phyloP scores from a whole-genome alignment of 129 eudicot species.

The Sambucus nigra region DNA sequence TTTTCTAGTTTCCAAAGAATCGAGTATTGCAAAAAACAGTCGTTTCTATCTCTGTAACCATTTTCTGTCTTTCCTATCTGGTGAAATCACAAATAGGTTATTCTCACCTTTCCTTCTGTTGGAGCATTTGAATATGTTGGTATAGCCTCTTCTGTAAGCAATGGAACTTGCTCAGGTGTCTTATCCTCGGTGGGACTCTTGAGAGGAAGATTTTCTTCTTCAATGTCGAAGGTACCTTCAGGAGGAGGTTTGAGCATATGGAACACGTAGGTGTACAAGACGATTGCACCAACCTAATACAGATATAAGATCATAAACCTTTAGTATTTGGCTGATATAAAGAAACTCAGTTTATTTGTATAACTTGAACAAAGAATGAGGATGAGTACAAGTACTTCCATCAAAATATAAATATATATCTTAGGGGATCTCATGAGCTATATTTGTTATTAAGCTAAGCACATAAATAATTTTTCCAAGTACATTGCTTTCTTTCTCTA shows the following conservation, averaged over 20 bases:
- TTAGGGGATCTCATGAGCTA: no score
- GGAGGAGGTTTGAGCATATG: slow-evolving; percentile 94
- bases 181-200: slow-evolving; percentile 25
- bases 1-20: no score
- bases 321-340: neutral
- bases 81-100: neutral
- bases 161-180: slow-evolving; percentile 65
- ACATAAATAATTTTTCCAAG: no score
- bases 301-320: neutral
- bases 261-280: slow-evolving; percentile 88
- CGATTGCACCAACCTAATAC: slow-evolving; percentile 82
- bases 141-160: slow-evolving; percentile 46
- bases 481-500: no score
- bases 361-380: neutral
- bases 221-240: slow-evolving; percentile 68
- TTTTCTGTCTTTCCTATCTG: neutral
- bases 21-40: no score
- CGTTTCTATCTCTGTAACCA: neutral
- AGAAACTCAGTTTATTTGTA: neutral
- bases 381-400: neutral
- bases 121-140: slow-evolving; percentile 20
- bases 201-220: slow-evolving; percentile 43
- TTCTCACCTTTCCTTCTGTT: slow-evolving; percentile 47
- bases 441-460: neutral
- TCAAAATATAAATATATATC: no score